Conservation (phyloP, 129 eudicot genomes). For the Silybum marianum region DNA sequence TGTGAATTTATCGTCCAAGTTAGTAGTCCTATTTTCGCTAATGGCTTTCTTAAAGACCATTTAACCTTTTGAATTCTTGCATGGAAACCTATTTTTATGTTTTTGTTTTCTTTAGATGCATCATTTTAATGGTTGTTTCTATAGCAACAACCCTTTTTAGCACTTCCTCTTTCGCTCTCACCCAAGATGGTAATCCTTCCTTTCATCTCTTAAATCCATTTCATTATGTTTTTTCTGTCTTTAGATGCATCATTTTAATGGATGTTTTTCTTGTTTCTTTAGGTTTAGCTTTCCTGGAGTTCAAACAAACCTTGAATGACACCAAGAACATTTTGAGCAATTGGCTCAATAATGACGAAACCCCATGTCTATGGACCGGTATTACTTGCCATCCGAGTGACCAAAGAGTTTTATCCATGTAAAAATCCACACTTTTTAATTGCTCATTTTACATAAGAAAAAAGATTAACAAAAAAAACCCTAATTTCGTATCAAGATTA, state of each 20-base stretch:
- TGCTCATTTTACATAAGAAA: too few species aligned
- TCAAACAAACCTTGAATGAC: too few species aligned
- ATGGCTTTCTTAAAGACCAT: neutral
- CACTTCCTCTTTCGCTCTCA: conserved; percentile 56
- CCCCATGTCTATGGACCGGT: too few species aligned
- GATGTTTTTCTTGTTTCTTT: neutral
- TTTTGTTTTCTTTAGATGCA: too few species aligned
- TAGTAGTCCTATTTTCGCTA: conserved; percentile 15
- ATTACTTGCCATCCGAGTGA: too few species aligned
- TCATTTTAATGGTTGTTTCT: too few species aligned
- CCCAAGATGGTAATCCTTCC: conserved; percentile 63
- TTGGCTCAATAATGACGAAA: too few species aligned
- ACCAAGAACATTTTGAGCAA: too few species aligned
- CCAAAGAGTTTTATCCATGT: too few species aligned
- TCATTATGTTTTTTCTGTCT: too few species aligned
- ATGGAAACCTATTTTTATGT: neutral
- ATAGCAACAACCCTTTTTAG: conserved; percentile 60
- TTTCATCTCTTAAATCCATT: neutral
- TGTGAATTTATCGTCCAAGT: conserved; percentile 66
- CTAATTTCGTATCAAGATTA: neutral
- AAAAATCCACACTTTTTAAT: too few species aligned
- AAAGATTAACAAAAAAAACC: conserved; percentile 12
- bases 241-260: conserved; percentile 5
- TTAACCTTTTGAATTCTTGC: neutral
- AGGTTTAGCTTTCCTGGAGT: too few species aligned